phyloP scores from a whole-genome alignment of 345 rosid genomes.

The Populus alba region DNA sequence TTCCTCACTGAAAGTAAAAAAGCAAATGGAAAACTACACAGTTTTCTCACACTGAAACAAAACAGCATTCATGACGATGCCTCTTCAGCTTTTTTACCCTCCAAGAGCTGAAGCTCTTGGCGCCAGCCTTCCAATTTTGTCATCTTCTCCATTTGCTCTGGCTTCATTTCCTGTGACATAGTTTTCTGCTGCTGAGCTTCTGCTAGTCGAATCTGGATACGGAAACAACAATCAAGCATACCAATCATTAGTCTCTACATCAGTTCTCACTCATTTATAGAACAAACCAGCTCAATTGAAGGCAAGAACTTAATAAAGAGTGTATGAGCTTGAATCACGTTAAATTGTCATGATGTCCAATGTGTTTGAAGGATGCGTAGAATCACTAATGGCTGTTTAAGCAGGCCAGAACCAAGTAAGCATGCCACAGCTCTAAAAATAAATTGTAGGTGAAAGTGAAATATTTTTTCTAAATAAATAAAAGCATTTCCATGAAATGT shows the following conservation, averaged over 20 bases:
- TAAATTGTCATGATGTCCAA: background rate
- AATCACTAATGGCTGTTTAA: background rate
- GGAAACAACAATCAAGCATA: conserved; percentile 13
- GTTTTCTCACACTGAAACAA: background rate
- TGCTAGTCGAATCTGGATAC: conserved; percentile 72
- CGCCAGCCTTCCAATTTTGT: conserved; percentile 76
- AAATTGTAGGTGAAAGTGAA: background rate
- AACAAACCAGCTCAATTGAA: background rate
- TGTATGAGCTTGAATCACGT: background rate
- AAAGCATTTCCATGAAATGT: background rate
- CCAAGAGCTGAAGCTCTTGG: conserved; percentile 76
- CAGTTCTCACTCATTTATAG: background rate
- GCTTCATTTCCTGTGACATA: conserved; percentile 45
- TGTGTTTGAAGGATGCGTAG: background rate
- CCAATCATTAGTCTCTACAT: background rate
- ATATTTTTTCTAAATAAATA: too few relatives aligned
- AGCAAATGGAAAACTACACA: conserved; percentile 9
- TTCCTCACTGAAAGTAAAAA: conserved; percentile 1
- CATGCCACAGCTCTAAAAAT: background rate
- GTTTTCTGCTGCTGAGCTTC: conserved; percentile 83
- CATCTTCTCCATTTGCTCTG: conserved; percentile 72
- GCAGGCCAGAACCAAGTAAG: background rate
- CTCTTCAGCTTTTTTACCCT: conserved; percentile 43
- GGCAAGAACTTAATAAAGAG: background rate
- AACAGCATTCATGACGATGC: conserved; percentile 32